phyloP scores from a whole-genome alignment of 768 basidiomycete species.

The Boletellus ananas region DNA sequence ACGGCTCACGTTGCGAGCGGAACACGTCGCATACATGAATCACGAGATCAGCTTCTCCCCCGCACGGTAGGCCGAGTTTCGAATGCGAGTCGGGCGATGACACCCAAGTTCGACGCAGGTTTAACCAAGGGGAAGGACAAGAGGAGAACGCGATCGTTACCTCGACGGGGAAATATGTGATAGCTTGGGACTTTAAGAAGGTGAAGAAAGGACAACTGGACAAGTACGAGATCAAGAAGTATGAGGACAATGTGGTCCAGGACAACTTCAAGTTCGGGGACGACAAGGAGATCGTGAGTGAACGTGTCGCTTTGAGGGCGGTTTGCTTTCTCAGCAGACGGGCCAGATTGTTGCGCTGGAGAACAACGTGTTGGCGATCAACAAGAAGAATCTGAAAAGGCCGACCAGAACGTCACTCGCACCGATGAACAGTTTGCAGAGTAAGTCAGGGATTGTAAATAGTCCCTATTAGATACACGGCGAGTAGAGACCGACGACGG shows the following conservation, averaged over 20 bases:
- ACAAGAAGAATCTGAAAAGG: slow-evolving; percentile 88
- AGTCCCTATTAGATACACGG: slow-evolving; percentile 45
- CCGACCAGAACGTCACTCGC: slow-evolving; percentile 74
- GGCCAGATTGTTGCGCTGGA: slow-evolving; percentile 89
- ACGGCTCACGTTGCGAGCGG: slow-evolving; percentile 79
- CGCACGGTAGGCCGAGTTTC: slow-evolving; percentile 60
- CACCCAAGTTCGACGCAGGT: slow-evolving; percentile 45
- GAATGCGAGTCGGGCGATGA: background rate
- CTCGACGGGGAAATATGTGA: slow-evolving; percentile 84
- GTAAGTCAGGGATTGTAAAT: slow-evolving; percentile 66
- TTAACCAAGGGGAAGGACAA: slow-evolving; percentile 85
- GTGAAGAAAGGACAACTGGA: slow-evolving; percentile 90
- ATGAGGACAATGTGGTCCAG: slow-evolving; percentile 91
- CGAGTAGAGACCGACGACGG: background rate
- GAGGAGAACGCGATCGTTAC: slow-evolving; percentile 96
- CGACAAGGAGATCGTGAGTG: slow-evolving; percentile 87
- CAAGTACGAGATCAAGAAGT: slow-evolving; percentile 96
- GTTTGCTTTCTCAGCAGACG: slow-evolving; percentile 4
- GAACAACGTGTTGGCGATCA: slow-evolving; percentile 89
- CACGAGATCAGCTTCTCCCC: slow-evolving; percentile 84
- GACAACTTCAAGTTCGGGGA: slow-evolving; percentile 98
- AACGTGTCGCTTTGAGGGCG: background rate
- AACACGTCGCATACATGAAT: slow-evolving; percentile 95
- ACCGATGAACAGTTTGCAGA: slow-evolving; percentile 39
- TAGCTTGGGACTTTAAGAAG: slow-evolving; percentile 97